These are phyloP conservation scores for Populus pruinosa DNA, from an alignment of 345 rosid genomes.

Conservation along the genomic window DNA sequence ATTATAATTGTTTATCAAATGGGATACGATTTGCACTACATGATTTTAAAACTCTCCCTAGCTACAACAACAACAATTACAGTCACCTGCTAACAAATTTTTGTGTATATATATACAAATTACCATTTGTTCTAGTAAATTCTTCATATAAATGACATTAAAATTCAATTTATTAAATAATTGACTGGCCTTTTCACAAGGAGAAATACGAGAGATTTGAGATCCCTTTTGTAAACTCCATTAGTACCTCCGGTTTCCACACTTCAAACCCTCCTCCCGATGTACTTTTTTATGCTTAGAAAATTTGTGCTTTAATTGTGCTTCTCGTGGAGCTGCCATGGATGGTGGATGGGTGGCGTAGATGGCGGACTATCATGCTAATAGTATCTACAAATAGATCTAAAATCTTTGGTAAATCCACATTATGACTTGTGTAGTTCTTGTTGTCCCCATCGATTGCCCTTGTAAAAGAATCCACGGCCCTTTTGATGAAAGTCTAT, in stretches of 20 bases:
- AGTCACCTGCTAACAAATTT: too few relatives aligned
- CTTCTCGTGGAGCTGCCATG: not conserved
- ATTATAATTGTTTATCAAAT: too few relatives aligned
- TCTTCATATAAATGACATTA: too few relatives aligned
- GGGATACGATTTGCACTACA: too few relatives aligned
- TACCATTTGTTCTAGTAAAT: too few relatives aligned
- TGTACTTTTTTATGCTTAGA: not conserved
- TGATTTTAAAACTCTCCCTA: too few relatives aligned
- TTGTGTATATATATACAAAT: too few relatives aligned
- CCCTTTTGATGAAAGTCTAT: too few relatives aligned
- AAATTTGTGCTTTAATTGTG: too few relatives aligned
- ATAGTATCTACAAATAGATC: not conserved
- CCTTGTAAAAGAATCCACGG: too few relatives aligned
- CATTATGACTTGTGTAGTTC: too few relatives aligned
- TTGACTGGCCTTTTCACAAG: not conserved
- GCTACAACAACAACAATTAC: too few relatives aligned
- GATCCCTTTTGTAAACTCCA: not conserved
- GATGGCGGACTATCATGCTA: conserved; percentile 7
- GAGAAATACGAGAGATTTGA: not conserved
- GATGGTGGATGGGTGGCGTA: conserved; percentile 5
- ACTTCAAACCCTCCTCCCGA: not conserved
- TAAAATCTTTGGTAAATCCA: not conserved
- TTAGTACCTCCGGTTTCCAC: not conserved
- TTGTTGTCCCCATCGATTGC: not conserved
- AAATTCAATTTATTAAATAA: not conserved